These are phyloP conservation scores for Seiridium unicorne DNA, from an alignment of 2,329 filamentous ascomycete genomes.

Conservation along the genomic window DNA sequence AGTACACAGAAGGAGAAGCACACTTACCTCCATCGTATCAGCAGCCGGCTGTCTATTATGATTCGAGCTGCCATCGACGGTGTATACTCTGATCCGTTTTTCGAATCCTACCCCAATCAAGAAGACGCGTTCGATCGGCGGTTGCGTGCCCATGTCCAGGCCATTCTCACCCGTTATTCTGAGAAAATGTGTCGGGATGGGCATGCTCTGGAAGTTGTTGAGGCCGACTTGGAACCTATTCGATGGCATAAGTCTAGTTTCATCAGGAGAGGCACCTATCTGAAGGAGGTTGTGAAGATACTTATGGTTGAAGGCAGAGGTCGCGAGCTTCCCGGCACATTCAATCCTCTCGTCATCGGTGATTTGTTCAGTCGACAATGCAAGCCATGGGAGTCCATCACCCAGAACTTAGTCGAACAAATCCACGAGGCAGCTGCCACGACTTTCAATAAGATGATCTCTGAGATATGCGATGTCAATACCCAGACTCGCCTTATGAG, in stretches of 20 bases:
- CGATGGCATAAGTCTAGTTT: background rate
- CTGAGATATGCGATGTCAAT: background rate
- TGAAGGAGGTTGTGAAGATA: background rate
- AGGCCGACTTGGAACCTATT: background rate
- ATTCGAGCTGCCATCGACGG: background rate
- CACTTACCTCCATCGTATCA: background rate
- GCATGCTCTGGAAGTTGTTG: background rate
- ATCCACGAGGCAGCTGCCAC: background rate
- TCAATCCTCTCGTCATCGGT: slow-evolving; percentile 17
- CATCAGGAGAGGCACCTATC: background rate
- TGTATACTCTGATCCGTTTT: background rate
- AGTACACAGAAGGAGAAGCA: background rate
- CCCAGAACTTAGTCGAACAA: background rate
- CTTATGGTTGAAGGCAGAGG: background rate
- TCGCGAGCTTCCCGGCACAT: background rate
- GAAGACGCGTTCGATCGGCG: background rate
- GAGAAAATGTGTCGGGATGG: background rate
- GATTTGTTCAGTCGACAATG: slow-evolving; percentile 24
- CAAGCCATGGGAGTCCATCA: slow-evolving; percentile 23
- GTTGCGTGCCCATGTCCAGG: background rate
- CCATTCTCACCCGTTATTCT: background rate
- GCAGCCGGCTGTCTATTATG: background rate
- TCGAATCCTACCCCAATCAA: background rate
- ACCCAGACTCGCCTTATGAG: background rate
- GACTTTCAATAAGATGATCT: background rate